Conservation (phyloP, 2,329 filamentous ascomycete species). For the Cordyceps tenuipes region DNA sequence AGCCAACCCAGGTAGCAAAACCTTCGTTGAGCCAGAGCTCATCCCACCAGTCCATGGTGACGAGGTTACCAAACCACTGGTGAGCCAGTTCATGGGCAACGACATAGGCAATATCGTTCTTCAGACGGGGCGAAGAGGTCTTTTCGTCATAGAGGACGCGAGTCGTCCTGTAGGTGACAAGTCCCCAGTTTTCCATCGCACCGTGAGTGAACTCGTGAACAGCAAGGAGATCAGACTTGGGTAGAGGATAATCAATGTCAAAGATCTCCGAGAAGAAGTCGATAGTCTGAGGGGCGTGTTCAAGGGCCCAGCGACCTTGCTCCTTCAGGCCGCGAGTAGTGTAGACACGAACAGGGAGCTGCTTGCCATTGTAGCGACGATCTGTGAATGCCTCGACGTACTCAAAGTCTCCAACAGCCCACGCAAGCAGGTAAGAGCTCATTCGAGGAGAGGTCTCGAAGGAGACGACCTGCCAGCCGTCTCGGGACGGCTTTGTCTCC, state of each 20-base stretch:
- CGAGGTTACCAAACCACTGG: conserved; percentile 92
- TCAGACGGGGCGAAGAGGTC: conserved; percentile 81
- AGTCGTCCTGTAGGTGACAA: conserved; percentile 93
- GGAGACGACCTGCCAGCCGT: conserved; percentile 63
- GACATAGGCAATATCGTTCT: conserved; percentile 91
- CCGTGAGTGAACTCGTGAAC: conserved; percentile 86
- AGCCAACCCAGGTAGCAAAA: conserved; percentile 97
- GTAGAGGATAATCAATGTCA: conserved; percentile 83
- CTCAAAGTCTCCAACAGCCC: conserved; percentile 95
- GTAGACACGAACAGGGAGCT: conserved; percentile 88
- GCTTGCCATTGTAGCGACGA: conserved; percentile 83
- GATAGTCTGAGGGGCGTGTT: conserved; percentile 87
- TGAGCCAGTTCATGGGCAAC: conserved; percentile 97
- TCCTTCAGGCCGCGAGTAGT: conserved; percentile 91
- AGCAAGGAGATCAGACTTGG: conserved; percentile 83
- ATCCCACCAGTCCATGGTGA: conserved; percentile 94
- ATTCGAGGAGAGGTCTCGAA: conserved; percentile 84
- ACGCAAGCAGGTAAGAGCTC: conserved; percentile 86
- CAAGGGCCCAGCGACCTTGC: conserved; percentile 79
- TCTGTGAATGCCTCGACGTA: conserved; percentile 89
- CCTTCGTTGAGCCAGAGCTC: conserved; percentile 93
- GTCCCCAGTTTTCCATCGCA: conserved; percentile 94
- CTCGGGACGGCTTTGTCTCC: conserved; percentile 46
- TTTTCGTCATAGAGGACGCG: conserved; percentile 94
- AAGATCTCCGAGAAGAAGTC: conserved; percentile 97